Base-by-base conservation (phyloP, 345 rosid genomes). In the Sisymbrium irio region DNA sequence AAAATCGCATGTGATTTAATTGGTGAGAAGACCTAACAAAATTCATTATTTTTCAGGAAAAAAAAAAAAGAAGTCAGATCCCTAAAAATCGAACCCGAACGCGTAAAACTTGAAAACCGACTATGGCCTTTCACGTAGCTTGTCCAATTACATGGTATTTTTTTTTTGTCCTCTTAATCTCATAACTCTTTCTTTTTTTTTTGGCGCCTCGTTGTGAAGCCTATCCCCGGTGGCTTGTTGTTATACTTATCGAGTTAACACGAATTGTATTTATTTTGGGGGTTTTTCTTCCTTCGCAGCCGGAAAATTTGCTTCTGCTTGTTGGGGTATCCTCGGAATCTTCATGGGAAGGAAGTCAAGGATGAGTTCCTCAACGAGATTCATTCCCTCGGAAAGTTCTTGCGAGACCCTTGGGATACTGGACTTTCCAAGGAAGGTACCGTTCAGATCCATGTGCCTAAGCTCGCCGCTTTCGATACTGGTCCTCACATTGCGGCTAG, bases 61-160 rank as follows among this genome's bases (percentile, higher is more conserved):
- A 22, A 22, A 22, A 30, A 55, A 65, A 44, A 65, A 65, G 28
- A 69, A 79, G 82, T 46, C 72, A 76, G 85, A 83, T 84, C 85
- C 80, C 90, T 67, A 84, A 82, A 80, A 80, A 80, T 78, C 71
- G 78, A 80, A 80, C 77, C 78, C 73, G 68, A 69, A 80, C 78
- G 71, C 84, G 71, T 81, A 82, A 73, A 63, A 65, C 55, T 65
- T 64, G 71, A 44, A 74, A 75, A 76, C 74, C 65, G 75, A 84
- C 88, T 78, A 88, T 90, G 97, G 97, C 97, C 95, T 94, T 94
- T 91, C 97, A 94, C 91, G 96, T 94, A 81, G 98, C 95, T 91
- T 94, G 98, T 88, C 98, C 98, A 88, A 94, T 94, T 87, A 91
- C 98, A 86, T 76, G 79, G 79, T 76, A 76, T 33, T 59, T 57